A percentile compares a stretch with the other conserved stretches of the same genome.
Evolutionary conservation across 2,329 filamentous ascomycete species (phyloP).

Genomic region (Phialemonium atrogriseum): DNA sequence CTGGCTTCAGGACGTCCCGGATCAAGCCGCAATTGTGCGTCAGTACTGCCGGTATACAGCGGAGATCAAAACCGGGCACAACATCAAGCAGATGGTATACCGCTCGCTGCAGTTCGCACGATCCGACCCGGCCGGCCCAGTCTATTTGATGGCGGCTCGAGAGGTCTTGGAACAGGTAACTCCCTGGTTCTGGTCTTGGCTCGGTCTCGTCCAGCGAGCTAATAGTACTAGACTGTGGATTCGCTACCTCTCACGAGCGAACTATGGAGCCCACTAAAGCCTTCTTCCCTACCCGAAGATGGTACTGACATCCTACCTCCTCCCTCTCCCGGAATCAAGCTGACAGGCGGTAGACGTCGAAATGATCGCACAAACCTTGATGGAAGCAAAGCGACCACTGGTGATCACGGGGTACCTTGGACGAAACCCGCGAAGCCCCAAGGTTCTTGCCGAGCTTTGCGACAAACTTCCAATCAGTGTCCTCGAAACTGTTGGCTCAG

Average conservation of each 20-base stretch:
- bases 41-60: constrained; percentile 66
- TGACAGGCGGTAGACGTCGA: constrained; percentile 44
- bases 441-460: constrained; percentile 28
- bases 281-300: too few species aligned
- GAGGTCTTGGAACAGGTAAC: constrained; percentile 68
- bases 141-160: constrained; percentile 58
- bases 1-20: constrained; percentile 70
- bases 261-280: too few species aligned
- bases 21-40: constrained; percentile 63
- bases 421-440: too few species aligned
- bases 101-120: constrained; percentile 64
- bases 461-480: constrained; percentile 25
- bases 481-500: constrained; percentile 38
- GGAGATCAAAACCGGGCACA: constrained; percentile 64
- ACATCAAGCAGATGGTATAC: constrained; percentile 69
- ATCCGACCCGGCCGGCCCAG: constrained; percentile 60
- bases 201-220: too few species aligned
- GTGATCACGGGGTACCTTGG: constrained; percentile 42
- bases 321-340: constrained; percentile 40
- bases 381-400: constrained; percentile 36
- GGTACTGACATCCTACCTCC: too few species aligned
- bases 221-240: too few species aligned
- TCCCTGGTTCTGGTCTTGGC: neutral
- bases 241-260: too few species aligned
- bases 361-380: constrained; percentile 31